Evolutionary conservation across 75 land plant genomes (phyloP).

Genomic region (Pseudotsuga menziesii): DNA sequence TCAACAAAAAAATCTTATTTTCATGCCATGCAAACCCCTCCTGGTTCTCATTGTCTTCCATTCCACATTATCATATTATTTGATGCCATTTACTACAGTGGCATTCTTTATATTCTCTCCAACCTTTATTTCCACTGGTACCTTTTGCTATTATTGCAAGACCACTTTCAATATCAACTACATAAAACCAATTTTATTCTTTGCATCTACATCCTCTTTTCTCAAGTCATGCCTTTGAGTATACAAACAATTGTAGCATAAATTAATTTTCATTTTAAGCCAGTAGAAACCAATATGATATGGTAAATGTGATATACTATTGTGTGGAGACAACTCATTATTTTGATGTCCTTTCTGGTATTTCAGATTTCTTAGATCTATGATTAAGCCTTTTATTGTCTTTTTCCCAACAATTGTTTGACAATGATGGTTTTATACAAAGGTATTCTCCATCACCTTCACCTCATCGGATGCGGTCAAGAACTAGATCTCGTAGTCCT

Average conservation of each 20-base stretch:
- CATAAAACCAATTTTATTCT: too few relatives aligned
- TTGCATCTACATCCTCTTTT: too few relatives aligned
- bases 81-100: too few relatives aligned
- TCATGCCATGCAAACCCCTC: not conserved
- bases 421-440: not conserved
- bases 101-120: too few relatives aligned
- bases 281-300: not conserved
- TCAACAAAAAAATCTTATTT: not conserved
- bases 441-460: slow-evolving; percentile 47
- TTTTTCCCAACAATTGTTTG: not conserved
- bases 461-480: slow-evolving; percentile 27
- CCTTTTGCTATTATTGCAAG: too few relatives aligned
- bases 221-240: not conserved
- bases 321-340: too few relatives aligned
- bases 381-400: not conserved
- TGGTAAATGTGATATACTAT: not conserved
- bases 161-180: too few relatives aligned
- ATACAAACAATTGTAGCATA: not conserved
- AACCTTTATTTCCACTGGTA: too few relatives aligned
- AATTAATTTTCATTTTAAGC: not conserved
- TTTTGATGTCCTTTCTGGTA: not conserved
- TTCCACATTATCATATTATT: too few relatives aligned
- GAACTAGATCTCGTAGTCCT: slow-evolving; percentile 36
- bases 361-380: not conserved
- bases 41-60: too few relatives aligned